Evolutionary conservation across 169 alveolate genomes (phyloP).

Genomic region (Eimeria zaria): DNA sequence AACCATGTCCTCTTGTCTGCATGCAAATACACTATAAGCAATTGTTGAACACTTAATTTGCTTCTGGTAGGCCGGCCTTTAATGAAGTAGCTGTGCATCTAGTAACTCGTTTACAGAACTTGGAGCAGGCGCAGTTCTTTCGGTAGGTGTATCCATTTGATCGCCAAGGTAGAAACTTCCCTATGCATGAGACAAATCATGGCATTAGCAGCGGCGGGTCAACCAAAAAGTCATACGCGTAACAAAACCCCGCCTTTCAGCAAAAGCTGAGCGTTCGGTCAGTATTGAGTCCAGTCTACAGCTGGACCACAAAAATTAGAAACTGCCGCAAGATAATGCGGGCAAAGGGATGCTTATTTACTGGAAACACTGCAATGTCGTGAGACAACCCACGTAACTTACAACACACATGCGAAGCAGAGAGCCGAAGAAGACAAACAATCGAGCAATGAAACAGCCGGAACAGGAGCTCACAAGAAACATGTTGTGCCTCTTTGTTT

Average conservation of each 20-base stretch:
- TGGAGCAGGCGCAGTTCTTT: too few relatives aligned
- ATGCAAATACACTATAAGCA: too few relatives aligned
- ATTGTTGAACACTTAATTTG: too few relatives aligned
- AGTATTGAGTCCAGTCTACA: neutral
- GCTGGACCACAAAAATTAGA: neutral
- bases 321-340: neutral
- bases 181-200: neutral
- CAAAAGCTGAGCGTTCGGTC: neutral
- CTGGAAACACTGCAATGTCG: neutral
- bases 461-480: neutral
- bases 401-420: neutral
- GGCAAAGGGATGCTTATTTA: neutral
- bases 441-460: neutral
- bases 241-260: neutral
- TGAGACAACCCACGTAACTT: neutral
- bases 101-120: too few relatives aligned
- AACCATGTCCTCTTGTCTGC: too few relatives aligned
- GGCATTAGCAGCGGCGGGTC: neutral
- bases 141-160: too few relatives aligned
- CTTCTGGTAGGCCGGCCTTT: too few relatives aligned
- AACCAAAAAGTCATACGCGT: too few relatives aligned
- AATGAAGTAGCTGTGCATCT: too few relatives aligned
- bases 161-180: neutral
- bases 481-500: neutral
- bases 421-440: neutral